Evolutionary conservation across 306 rosid species (phyloP).

Genomic region (Sicyos baderoa): DNA sequence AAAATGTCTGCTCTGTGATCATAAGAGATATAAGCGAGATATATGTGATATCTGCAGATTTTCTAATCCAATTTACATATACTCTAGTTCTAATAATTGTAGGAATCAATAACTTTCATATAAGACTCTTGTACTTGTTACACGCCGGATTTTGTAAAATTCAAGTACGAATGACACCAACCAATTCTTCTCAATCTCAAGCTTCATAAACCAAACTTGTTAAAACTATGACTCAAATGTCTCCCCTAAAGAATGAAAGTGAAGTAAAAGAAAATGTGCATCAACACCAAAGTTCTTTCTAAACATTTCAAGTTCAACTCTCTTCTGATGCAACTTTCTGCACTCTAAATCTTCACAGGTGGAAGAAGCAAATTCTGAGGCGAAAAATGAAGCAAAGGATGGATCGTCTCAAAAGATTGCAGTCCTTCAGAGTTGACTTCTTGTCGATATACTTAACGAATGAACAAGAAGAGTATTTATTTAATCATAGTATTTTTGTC

Average conservation of each 20-base stretch:
- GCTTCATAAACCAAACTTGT: neutral
- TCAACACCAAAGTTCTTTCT: neutral
- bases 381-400: constrained; percentile 45
- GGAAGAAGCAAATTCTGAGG: constrained; percentile 43
- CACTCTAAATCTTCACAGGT: constrained; percentile 9
- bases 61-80: neutral
- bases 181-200: neutral
- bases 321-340: neutral
- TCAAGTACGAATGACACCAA: neutral
- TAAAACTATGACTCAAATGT: too few species aligned
- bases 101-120: neutral
- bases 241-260: too few species aligned
- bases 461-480: neutral
- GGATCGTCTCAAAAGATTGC: constrained; percentile 43
- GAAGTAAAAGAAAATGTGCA: too few species aligned
- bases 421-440: constrained; percentile 38
- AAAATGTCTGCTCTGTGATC: neutral
- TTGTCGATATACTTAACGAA: neutral
- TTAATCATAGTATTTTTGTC: neutral
- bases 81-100: neutral
- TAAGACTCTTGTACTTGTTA: neutral
- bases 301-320: too few species aligned
- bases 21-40: neutral
- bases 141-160: neutral
- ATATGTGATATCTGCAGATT: neutral